A percentile compares a stretch with the other conserved stretches of the same genome.
These are phyloP conservation scores for Aspergillus asperescens DNA, from an alignment of 495 filamentous ascomycete species.

Conservation along the genomic window DNA sequence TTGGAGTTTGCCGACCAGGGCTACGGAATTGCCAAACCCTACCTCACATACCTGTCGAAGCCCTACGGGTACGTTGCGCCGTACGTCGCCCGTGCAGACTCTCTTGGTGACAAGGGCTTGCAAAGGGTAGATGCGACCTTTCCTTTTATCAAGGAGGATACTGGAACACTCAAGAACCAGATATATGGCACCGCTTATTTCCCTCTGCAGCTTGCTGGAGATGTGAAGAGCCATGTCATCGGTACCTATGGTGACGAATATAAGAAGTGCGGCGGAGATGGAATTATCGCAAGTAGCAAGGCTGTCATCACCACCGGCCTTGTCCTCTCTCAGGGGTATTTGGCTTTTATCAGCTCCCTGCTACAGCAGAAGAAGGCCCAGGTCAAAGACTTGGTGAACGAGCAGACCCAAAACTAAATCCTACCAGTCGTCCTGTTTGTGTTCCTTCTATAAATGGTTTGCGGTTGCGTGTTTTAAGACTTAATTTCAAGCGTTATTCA, in stretches of 20 bases:
- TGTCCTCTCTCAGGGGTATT: constrained; percentile 61
- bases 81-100: constrained; percentile 76
- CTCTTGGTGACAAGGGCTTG: constrained; percentile 70
- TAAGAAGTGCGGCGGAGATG: constrained; percentile 68
- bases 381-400: constrained; percentile 50
- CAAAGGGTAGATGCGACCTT: constrained; percentile 69
- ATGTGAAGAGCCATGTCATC: constrained; percentile 71
- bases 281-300: constrained; percentile 62
- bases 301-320: constrained; percentile 70
- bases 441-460: constrained; percentile 12
- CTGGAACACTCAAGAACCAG: constrained; percentile 64
- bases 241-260: constrained; percentile 68
- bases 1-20: constrained; percentile 63
- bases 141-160: constrained; percentile 85
- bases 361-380: constrained; percentile 58
- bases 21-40: constrained; percentile 65
- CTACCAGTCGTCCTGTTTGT: constrained; percentile 11
- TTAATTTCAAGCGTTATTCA: constrained; percentile 2
- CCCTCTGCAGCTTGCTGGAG: constrained; percentile 59
- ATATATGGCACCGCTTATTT: constrained; percentile 59
- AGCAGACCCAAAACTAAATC: constrained; percentile 43
- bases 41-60: constrained; percentile 69
- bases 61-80: constrained; percentile 76
- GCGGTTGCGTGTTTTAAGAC: constrained; percentile 6
- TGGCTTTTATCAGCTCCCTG: constrained; percentile 52